These are phyloP conservation scores for Kwoniella botswanensis DNA, from an alignment of 768 basidiomycete genomes.

Conservation along the genomic window DNA sequence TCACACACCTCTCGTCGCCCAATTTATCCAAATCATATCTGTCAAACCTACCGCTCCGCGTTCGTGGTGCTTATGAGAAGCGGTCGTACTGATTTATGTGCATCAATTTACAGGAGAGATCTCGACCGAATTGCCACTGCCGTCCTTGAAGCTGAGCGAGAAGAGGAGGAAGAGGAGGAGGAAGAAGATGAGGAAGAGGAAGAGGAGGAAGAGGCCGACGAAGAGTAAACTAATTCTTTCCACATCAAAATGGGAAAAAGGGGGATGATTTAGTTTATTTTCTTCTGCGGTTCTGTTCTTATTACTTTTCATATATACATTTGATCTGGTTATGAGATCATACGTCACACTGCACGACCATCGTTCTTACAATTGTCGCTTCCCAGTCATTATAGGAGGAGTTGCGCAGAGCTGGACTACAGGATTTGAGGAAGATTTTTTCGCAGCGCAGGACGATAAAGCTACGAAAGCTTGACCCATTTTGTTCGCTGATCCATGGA, in stretches of 20 bases:
- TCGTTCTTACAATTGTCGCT: no score
- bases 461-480: no score
- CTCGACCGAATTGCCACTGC: slow-evolving; percentile 61
- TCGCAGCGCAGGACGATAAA: no score
- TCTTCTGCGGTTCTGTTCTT: neutral
- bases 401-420: no score
- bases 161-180: slow-evolving; percentile 56
- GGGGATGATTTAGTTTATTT: neutral
- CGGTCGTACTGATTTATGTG: neutral
- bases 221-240: slow-evolving; percentile 54
- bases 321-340: neutral
- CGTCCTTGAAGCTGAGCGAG: slow-evolving; percentile 59
- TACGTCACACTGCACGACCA: neutral
- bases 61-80: neutral
- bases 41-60: neutral
- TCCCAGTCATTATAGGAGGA: no score
- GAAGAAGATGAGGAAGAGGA: slow-evolving; percentile 51
- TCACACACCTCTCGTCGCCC: neutral
- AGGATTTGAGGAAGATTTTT: no score
- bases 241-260: neutral
- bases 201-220: slow-evolving; percentile 44
- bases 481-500: no score
- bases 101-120: slow-evolving; percentile 27
- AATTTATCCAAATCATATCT: neutral
- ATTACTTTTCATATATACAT: neutral